phyloP scores from a whole-genome alignment of 768 basidiomycete species.

The Tulasnella sp. region DNA sequence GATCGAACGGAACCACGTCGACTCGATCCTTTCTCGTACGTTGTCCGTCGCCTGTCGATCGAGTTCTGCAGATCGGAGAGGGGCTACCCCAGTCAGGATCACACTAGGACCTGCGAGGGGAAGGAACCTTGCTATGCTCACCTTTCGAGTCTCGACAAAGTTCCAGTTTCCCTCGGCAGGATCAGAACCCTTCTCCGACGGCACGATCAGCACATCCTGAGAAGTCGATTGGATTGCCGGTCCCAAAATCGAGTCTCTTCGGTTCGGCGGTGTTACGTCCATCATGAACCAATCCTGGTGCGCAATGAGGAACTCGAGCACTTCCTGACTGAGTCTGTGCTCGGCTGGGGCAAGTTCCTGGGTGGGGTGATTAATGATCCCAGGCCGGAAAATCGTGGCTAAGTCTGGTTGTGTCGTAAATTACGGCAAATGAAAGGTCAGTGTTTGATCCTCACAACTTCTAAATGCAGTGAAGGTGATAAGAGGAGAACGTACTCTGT shows the following conservation, averaged over 20 bases:
- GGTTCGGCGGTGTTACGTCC: conserved; percentile 67
- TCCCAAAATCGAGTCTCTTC: conserved; percentile 21
- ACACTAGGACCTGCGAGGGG: neutral
- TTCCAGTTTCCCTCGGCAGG: conserved; percentile 21
- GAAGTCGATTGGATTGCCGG: conserved; percentile 6
- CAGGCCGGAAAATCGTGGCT: conserved; percentile 95
- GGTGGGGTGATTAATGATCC: conserved; percentile 78
- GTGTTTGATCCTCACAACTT: neutral
- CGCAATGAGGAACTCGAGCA: conserved; percentile 92
- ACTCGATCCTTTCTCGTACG: neutral
- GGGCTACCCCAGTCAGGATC: neutral
- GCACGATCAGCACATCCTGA: conserved; percentile 17
- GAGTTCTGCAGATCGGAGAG: neutral
- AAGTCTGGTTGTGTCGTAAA: conserved; percentile 50
- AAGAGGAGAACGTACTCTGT: conserved; percentile 52
- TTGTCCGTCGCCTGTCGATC: neutral
- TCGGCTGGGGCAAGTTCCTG: conserved; percentile 83
- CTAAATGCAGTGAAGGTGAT: neutral
- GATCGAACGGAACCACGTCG: neutral
- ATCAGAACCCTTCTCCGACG: conserved; percentile 18
- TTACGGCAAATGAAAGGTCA: conserved; percentile 6
- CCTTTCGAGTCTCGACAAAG: conserved; percentile 19
- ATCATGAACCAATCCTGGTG: conserved; percentile 94
- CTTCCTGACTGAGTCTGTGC: conserved; percentile 78
- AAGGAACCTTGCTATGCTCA: neutral